Base-by-base conservation (phyloP, 768 basidiomycete genomes). In the Rhodosporidiobolus odoratus region DNA sequence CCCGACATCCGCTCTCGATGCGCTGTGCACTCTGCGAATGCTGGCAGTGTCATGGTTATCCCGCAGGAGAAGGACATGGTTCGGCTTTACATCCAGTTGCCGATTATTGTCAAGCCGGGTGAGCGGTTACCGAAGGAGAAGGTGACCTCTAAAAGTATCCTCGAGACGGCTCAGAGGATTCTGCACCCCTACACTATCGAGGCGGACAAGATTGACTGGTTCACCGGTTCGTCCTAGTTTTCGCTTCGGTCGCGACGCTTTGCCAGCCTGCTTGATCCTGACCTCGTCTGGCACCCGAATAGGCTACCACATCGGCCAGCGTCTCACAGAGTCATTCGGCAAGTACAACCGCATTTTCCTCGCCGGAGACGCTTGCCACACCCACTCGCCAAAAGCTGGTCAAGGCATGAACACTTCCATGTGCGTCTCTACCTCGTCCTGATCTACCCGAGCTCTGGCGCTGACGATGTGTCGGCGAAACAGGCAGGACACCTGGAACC, bases 1-100 rank as follows among this genome's bases (percentile, higher is more conserved):
- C 90, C 90, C 0, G 89, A 91, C 77, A 86, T 89, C 68, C 85
- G 89, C 25, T 86, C 86, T 65, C 83, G 82, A 72, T 81, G 81
- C 58, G 85, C 81, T 0, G 84, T 90, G n/a, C 89, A 90, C 78
- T 89, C 89, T 0, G 82, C 83, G 45, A 83, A 84, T 62, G 86
- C 69, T 9, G 74, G 74, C 17, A 67, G 67, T 0, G 85, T 87
- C 66, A 87, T 90, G 86, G 77, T 89, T 54, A 89, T 91, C 60
- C 89, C 89, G 0, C 84, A 89, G 41, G 77, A 77, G 61, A 17
- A 23, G 32, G 71, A 68, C 78, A 84, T 83, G 73, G 84, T 89
- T 32, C 84, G 89, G 58, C 74, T 90, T 6, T 91, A 90, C 77
- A 84, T 88, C 48, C 89, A 90, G 75, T 79, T 90, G 25, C 83